Conservation (phyloP, 257 asterid genomes). For the Apocynum venetum region DNA sequence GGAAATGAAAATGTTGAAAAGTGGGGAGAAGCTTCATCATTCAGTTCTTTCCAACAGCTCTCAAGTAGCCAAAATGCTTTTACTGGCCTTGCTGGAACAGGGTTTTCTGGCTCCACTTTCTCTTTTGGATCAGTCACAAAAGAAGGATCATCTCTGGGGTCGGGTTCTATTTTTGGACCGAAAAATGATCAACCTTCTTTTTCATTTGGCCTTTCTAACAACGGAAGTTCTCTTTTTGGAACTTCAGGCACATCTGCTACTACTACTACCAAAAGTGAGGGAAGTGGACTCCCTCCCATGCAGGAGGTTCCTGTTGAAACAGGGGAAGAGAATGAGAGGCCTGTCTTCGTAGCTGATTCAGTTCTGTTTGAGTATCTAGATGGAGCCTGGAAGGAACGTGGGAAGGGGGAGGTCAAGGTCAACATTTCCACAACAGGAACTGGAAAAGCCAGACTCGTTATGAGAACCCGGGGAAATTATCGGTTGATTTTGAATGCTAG, state of each 20-base stretch:
- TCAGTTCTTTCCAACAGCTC: slow-evolving; percentile 73
- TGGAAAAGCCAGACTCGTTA: slow-evolving; percentile 71
- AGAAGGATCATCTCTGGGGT: slow-evolving; percentile 39
- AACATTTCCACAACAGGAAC: slow-evolving; percentile 49
- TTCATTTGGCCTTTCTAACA: slow-evolving; percentile 40
- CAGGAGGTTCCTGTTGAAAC: slow-evolving; percentile 67
- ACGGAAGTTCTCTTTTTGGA: slow-evolving; percentile 36
- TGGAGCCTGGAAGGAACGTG: slow-evolving; percentile 85
- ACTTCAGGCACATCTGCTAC: slow-evolving; percentile 27
- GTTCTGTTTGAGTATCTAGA: slow-evolving; percentile 57
- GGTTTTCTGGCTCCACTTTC: slow-evolving; percentile 68
- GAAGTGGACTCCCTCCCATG: slow-evolving; percentile 55
- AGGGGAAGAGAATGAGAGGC: slow-evolving; percentile 70
- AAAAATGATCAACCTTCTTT: slow-evolving; percentile 36
- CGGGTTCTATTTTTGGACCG: slow-evolving; percentile 37
- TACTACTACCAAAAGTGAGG: slow-evolving; percentile 31
- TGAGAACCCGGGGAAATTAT: slow-evolving; percentile 81
- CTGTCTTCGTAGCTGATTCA: slow-evolving; percentile 69
- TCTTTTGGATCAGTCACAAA: slow-evolving; percentile 65
- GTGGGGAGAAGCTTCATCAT: slow-evolving; percentile 46
- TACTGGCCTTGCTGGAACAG: slow-evolving; percentile 83
- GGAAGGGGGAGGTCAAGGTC: slow-evolving; percentile 86
- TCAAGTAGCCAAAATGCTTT: slow-evolving; percentile 87
- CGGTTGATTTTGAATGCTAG: slow-evolving; percentile 80
- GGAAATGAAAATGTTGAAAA: slow-evolving; percentile 35